These are phyloP conservation scores for Penicillium malachiteum DNA, from an alignment of 495 filamentous ascomycete species.

Conservation along the genomic window DNA sequence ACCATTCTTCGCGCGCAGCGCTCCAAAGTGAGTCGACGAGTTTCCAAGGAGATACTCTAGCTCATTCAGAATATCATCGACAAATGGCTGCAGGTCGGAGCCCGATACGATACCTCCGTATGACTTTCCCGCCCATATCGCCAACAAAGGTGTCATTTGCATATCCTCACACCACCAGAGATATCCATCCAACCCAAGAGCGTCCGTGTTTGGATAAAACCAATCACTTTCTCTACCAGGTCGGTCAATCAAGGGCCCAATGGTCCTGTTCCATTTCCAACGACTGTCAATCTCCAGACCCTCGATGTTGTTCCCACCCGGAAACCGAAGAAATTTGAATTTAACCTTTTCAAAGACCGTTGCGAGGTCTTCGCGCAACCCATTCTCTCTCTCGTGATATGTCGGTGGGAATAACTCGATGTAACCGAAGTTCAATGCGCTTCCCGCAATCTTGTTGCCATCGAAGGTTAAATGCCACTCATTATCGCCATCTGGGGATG, in stretches of 20 bases:
- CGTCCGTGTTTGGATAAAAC: conserved; percentile 62
- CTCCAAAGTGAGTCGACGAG: conserved; percentile 35
- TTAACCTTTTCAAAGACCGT: conserved; percentile 53
- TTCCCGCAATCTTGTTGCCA: conserved; percentile 38
- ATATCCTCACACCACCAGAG: conserved; percentile 67
- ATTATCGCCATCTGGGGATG: conserved; percentile 61
- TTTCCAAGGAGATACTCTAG: conserved; percentile 47
- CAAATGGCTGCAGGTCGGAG: conserved; percentile 33
- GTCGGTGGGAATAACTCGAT: conserved; percentile 69
- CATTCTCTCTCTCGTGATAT: conserved; percentile 53
- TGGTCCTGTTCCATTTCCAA: conserved; percentile 70
- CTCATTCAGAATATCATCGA: conserved; percentile 63
- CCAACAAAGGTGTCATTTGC: conserved; percentile 55
- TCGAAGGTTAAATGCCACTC: conserved; percentile 63
- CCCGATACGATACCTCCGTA: conserved; percentile 47
- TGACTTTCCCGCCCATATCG: conserved; percentile 61
- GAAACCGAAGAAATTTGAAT: conserved; percentile 60
- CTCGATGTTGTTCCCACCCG: conserved; percentile 65
- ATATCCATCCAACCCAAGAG: conserved; percentile 62
- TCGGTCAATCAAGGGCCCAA: conserved; percentile 61
- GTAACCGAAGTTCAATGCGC: conserved; percentile 60
- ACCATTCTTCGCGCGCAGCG: conserved; percentile 43
- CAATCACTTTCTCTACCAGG: conserved; percentile 61
- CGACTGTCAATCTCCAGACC: conserved; percentile 36
- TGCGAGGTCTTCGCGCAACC: conserved; percentile 59